phyloP scores from a whole-genome alignment of 768 basidiomycete species.

The Mycena alexandri region DNA sequence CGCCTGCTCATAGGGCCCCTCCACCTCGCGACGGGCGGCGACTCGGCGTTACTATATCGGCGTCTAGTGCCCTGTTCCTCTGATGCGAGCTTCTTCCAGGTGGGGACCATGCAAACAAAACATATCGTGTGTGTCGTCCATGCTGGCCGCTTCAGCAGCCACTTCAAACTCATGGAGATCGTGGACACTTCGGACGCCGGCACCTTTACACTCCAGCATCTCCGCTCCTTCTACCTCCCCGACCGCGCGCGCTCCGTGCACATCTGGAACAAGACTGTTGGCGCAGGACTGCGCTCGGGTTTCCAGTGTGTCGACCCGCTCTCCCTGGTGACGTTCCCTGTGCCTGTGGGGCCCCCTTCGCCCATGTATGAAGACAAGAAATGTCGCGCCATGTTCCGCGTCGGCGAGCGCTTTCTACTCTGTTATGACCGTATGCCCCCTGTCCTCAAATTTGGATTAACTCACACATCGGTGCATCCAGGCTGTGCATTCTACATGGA shows the following conservation, averaged over 20 bases:
- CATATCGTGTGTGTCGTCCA: constrained; percentile 32
- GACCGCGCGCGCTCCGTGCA: constrained; percentile 34
- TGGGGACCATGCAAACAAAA: constrained; percentile 27
- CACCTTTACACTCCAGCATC: constrained; percentile 12
- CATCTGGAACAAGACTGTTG: constrained; percentile 36
- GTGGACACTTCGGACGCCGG: background rate
- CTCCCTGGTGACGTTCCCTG: constrained; percentile 31
- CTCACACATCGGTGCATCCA: background rate
- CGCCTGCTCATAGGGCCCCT: constrained; percentile 29
- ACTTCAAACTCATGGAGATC: constrained; percentile 34
- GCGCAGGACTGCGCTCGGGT: constrained; percentile 24
- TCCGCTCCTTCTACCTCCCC: constrained; percentile 37
- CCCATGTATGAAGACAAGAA: constrained; percentile 17
- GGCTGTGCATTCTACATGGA: constrained; percentile 38
- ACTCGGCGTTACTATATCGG: constrained; percentile 7
- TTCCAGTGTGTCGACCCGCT: constrained; percentile 37
- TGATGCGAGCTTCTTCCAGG: constrained; percentile 33
- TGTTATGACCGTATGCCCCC: constrained; percentile 35
- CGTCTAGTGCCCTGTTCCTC: constrained; percentile 22
- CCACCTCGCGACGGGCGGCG: constrained; percentile 18
- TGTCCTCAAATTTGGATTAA: background rate
- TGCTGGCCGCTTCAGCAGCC: constrained; percentile 31
- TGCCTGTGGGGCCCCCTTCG: constrained; percentile 27
- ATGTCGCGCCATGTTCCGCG: constrained; percentile 36
- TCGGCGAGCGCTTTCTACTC: constrained; percentile 31